Conservation (phyloP, 345 rosid genomes). For the Alliaria petiolata region DNA sequence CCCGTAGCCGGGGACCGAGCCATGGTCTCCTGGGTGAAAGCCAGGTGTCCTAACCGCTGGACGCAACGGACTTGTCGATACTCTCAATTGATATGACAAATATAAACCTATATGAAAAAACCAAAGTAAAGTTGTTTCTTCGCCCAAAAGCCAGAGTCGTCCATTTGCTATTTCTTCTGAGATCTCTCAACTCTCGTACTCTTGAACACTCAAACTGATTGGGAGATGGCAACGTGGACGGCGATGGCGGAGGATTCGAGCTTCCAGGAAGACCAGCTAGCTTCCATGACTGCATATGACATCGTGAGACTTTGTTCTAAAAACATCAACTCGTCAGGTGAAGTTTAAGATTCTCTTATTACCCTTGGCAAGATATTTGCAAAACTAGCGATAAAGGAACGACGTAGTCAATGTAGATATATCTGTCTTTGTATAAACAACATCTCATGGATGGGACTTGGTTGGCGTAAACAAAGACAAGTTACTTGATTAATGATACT, state of each 20-base stretch:
- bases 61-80: slow-evolving; percentile 50
- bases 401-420: too few relatives aligned
- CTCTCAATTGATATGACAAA: too few relatives aligned
- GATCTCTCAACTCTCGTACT: not conserved
- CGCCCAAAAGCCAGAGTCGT: not conserved
- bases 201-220: not conserved
- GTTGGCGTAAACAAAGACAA: slow-evolving; percentile 96
- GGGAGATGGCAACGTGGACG: not conserved
- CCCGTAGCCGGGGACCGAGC: slow-evolving; percentile 97
- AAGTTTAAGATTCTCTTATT: not conserved
- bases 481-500: slow-evolving; percentile 89
- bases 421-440: not conserved
- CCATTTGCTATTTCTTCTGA: not conserved
- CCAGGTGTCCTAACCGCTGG: slow-evolving; percentile 98
- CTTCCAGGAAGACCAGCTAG: too few relatives aligned
- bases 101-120: too few relatives aligned
- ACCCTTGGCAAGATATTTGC: too few relatives aligned
- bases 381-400: too few relatives aligned
- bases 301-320: slow-evolving; percentile 44
- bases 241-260: slow-evolving; percentile 13
- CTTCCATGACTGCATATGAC: too few relatives aligned
- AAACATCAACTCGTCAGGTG: slow-evolving; percentile 96
- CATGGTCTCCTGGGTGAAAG: slow-evolving; percentile 99
- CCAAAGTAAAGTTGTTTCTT: not conserved
- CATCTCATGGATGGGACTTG: slow-evolving; percentile 44